Evolutionary conservation across 208 protist genomes (phyloP).

Genomic region (Herpetomonas tarakana): DNA sequence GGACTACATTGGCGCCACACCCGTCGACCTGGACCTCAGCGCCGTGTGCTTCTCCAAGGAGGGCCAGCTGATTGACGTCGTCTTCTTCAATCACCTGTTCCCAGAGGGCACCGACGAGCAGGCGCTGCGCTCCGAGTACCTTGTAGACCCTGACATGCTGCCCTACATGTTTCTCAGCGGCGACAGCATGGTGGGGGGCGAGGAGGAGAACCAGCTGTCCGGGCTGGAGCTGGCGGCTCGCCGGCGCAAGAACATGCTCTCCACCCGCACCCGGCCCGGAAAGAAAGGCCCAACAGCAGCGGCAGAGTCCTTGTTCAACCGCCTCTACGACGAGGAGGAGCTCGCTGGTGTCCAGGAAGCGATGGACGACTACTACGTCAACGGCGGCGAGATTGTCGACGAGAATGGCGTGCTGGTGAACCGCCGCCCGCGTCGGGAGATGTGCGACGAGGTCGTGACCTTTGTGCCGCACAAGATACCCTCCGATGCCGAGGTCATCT

Average conservation of each 20-base stretch:
- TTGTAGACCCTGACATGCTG: constrained; percentile 45
- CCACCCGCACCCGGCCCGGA: constrained; percentile 5
- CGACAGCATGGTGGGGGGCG: constrained; percentile 75
- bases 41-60: constrained; percentile 75
- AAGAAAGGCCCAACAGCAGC: constrained; percentile 28
- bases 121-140: constrained; percentile 30
- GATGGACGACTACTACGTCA: constrained; percentile 30
- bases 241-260: constrained; percentile 26
- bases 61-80: constrained; percentile 69
- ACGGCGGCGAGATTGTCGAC: constrained; percentile 13
- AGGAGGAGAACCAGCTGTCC: constrained; percentile 74
- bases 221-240: constrained; percentile 45
- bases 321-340: constrained; percentile 70
- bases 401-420: no score
- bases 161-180: constrained; percentile 85
- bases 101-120: constrained; percentile 49
- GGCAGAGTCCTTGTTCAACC: constrained; percentile 47
- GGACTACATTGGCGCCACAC: constrained; percentile 73
- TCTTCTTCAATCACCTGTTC: constrained; percentile 87
- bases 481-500: constrained; percentile 55
- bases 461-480: constrained; percentile 81
- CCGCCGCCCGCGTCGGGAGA: constrained; percentile 25
- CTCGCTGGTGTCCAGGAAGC: constrained; percentile 49
- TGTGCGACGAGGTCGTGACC: constrained; percentile 70
- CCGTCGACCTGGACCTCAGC: constrained; percentile 78